Percentiles rank a stretch among this genome's conserved stretches.
phyloP scores from a whole-genome alignment of 2,329 filamentous ascomycete species.

The Emmonsiellopsis sp. region DNA sequence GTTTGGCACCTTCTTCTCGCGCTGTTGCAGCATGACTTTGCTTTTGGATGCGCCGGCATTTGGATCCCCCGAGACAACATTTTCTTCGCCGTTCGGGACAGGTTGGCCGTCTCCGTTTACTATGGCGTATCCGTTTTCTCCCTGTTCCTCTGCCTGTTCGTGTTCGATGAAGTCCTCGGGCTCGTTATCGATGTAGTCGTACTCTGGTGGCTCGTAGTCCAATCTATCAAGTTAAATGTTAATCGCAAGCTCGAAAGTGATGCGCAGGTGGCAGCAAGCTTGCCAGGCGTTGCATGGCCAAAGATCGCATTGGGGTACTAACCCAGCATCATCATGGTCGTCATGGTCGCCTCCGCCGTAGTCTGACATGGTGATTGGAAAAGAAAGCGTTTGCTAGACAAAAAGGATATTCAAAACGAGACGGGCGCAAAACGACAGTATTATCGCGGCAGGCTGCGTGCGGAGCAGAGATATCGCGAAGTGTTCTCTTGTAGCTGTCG shows the following conservation, averaged over 20 bases:
- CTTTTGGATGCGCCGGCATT: constrained; percentile 34
- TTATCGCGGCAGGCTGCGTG: too few relatives aligned
- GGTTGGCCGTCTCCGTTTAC: constrained; percentile 45
- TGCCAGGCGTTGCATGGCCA: background rate
- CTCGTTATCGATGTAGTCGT: constrained; percentile 59
- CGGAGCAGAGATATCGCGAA: background rate
- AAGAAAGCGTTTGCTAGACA: constrained; percentile 8
- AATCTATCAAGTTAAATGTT: constrained; percentile 21
- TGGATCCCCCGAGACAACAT: constrained; percentile 42
- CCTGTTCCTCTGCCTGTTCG: constrained; percentile 46
- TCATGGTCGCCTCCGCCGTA: constrained; percentile 60
- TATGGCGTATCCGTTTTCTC: constrained; percentile 43
- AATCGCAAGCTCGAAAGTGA: background rate
- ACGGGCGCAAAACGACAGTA: background rate
- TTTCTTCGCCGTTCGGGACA: constrained; percentile 32
- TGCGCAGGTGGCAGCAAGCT: background rate
- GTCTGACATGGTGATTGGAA: constrained; percentile 54
- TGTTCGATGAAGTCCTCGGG: constrained; percentile 49
- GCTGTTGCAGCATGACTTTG: constrained; percentile 49
- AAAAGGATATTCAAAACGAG: constrained; percentile 4
- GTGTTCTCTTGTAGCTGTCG: background rate
- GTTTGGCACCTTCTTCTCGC: constrained; percentile 81
- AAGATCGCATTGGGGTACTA: constrained; percentile 23
- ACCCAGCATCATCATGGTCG: constrained; percentile 51
- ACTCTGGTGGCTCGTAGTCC: constrained; percentile 50